A percentile compares a stretch with the other conserved stretches of the same genome.
phyloP scores from a whole-genome alignment of 768 basidiomycete species.

The Podaxis pistillaris region DNA sequence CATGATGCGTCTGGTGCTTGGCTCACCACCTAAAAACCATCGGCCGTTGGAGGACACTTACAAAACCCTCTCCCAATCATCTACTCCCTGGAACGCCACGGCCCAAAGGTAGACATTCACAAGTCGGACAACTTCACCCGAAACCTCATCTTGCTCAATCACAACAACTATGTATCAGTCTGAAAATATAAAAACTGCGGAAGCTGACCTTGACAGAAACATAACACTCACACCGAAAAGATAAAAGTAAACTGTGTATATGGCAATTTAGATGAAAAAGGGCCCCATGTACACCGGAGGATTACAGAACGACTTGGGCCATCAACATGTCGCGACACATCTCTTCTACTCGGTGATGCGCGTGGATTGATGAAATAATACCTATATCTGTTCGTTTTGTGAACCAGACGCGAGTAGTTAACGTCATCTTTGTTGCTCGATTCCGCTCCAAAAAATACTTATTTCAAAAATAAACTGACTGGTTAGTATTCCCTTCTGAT shows the following conservation, averaged over 20 bases:
- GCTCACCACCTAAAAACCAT: background rate
- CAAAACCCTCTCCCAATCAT: background rate
- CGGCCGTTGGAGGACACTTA: background rate
- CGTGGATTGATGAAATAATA: background rate
- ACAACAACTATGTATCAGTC: background rate
- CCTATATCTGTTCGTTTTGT: background rate
- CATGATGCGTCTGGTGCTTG: background rate
- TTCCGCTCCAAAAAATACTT: background rate
- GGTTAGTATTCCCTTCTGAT: background rate
- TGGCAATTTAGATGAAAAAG: background rate
- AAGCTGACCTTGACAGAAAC: background rate
- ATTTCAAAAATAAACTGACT: background rate
- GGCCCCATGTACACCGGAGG: background rate
- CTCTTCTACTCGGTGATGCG: background rate
- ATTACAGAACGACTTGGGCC: background rate
- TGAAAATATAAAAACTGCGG: background rate
- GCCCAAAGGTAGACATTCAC: background rate
- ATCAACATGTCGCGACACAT: background rate
- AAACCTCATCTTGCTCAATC: background rate
- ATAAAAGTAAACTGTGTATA: background rate
- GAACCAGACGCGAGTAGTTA: background rate
- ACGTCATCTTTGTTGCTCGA: background rate
- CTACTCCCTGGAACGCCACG: background rate
- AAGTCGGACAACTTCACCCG: background rate
- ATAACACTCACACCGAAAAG: background rate